phyloP scores from a whole-genome alignment of 345 rosid species.

The Populus pruinosa region DNA sequence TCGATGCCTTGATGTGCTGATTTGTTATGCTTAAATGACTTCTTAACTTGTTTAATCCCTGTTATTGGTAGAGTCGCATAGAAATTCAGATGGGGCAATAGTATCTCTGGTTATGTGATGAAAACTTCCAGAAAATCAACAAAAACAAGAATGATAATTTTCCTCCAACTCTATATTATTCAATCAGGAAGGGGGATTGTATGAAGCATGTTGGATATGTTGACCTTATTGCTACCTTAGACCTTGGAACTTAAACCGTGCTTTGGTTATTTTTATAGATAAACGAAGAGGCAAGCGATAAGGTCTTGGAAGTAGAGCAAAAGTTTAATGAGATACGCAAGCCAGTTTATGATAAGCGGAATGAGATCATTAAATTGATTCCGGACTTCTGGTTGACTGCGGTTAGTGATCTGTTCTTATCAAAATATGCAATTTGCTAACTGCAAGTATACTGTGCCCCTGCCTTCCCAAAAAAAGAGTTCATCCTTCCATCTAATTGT shows the following conservation, averaged over 20 bases:
- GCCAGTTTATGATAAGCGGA: conserved; percentile 83
- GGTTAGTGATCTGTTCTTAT: conserved; percentile 42
- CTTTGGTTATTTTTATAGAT: conserved; percentile 39
- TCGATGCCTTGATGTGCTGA: neutral
- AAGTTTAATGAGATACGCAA: conserved; percentile 76
- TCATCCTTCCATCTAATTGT: neutral
- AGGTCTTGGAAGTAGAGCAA: conserved; percentile 87
- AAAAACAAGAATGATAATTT: neutral
- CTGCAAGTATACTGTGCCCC: neutral
- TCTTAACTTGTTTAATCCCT: neutral
- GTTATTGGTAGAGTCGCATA: neutral
- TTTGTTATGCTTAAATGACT: neutral
- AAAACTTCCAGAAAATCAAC: neutral
- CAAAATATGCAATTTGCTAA: neutral
- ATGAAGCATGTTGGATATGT: neutral
- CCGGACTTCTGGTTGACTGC: conserved; percentile 96
- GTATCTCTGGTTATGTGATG: neutral
- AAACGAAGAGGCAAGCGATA: conserved; percentile 90
- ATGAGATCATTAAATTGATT: conserved; percentile 64
- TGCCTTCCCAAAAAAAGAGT: neutral
- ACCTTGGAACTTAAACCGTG: neutral
- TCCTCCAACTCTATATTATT: neutral
- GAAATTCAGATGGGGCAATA: too few species aligned
- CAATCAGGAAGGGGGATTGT: neutral
- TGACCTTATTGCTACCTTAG: neutral